Conservation (phyloP, 2,329 filamentous ascomycete genomes). For the Corynespora cassiicola region DNA sequence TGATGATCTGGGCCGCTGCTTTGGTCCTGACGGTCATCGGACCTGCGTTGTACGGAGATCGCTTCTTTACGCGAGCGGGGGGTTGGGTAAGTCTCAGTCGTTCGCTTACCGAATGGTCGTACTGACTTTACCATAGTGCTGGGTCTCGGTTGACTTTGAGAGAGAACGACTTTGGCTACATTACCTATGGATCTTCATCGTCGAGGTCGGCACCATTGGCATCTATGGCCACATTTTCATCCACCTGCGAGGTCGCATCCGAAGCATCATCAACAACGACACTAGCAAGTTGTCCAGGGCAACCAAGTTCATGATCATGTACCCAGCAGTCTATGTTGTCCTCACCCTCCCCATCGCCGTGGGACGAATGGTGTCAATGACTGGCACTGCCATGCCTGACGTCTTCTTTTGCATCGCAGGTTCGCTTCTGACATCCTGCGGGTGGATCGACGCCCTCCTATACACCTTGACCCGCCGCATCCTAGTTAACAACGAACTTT, state of each 20-base stretch:
- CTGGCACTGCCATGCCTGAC: slow-evolving; percentile 52
- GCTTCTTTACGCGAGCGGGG: slow-evolving; percentile 56
- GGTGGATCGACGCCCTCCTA: slow-evolving; percentile 52
- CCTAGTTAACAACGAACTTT: slow-evolving; percentile 41
- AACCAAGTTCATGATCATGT: slow-evolving; percentile 67
- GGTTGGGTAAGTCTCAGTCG: slow-evolving; percentile 53
- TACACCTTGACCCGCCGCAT: slow-evolving; percentile 52
- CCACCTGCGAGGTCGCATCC: slow-evolving; percentile 54
- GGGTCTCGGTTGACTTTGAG: slow-evolving; percentile 54
- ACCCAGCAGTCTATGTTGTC: slow-evolving; percentile 70
- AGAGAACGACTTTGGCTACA: slow-evolving; percentile 57
- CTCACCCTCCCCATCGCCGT: slow-evolving; percentile 70
- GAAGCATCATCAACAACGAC: slow-evolving; percentile 42
- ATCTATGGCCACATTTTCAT: slow-evolving; percentile 58
- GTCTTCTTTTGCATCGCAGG: slow-evolving; percentile 66
- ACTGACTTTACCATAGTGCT: slow-evolving; percentile 50
- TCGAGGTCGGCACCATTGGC: slow-evolving; percentile 58
- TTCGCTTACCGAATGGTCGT: neutral
- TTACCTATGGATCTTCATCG: slow-evolving; percentile 62
- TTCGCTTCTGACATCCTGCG: slow-evolving; percentile 59
- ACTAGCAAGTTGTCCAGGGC: slow-evolving; percentile 46
- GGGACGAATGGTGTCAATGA: slow-evolving; percentile 48
- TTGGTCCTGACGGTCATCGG: slow-evolving; percentile 56
- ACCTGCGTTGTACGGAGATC: slow-evolving; percentile 48
- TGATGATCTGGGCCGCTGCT: slow-evolving; percentile 55